Evolutionary conservation across 2,329 filamentous ascomycete genomes (phyloP), one percentile per base, ranked within the genome.

Genomic region (Pseudopyrenochaeta lycopersici): DNA sequence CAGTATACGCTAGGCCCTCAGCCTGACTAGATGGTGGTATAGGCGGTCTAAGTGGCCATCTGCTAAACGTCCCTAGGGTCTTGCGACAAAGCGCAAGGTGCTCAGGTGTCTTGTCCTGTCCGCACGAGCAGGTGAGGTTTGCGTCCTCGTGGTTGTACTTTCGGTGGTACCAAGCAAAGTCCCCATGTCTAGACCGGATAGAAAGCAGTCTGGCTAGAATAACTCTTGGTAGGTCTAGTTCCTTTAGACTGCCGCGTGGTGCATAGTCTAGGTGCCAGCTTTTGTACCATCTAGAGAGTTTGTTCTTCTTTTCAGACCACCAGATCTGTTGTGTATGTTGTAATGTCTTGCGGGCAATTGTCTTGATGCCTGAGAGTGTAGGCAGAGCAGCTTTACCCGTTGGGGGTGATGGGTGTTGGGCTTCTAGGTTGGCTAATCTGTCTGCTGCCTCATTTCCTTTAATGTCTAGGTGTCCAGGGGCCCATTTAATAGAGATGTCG

Each of bases 71-170:
- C 17, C 27, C 41, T 40, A 23, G 15, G 18, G 35, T 35, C 30
- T 46, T 52, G 3, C 33, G 18, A 35, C 45, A 52, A 18, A 41
- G 49, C 10, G 21, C 36, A 20, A 46, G 27, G 43, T 52, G 36
- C 32, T 52, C 38, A 15, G 30, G 30, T 5, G 46, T 29, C 39
- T 49, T 49, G 11, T 15, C 12, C 7, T 15, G 38, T 4, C 41
- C 29, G 23, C 36, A 54, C 18, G 42, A 49, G 41, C 35, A 54
- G n/a, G 9, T 23, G 14, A 43, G 21, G 12, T 42, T 31, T 17
- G 46, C 46, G 17, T 46, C 36, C 2, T 42, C 38, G 68, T 55
- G 44, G 14, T 40, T 47, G 35, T 27, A 55, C 39, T 55, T 55
- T 27, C 5, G 11, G 23, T 55, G 43, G 29, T 55, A 55, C 52